phyloP scores from a whole-genome alignment of 768 basidiomycete genomes.

The Boletus eberwhitei region DNA sequence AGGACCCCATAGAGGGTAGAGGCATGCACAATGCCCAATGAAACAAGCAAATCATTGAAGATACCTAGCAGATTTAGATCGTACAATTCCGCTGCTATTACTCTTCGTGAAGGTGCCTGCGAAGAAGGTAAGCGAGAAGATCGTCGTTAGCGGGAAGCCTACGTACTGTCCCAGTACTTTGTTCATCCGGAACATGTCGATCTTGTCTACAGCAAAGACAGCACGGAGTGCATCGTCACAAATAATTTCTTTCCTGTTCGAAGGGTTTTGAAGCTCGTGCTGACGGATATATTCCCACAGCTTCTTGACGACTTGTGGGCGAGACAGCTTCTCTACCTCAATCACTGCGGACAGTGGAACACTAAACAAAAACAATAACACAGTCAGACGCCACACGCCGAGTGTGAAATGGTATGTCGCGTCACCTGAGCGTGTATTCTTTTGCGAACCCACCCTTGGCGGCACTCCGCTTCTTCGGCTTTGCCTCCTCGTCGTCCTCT shows the following conservation, averaged over 20 bases:
- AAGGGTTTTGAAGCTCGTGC: constrained; percentile 80
- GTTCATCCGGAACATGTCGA: constrained; percentile 97
- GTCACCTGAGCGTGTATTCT: constrained; percentile 69
- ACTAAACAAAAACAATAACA: constrained; percentile 36
- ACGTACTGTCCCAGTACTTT: constrained; percentile 77
- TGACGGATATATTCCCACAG: constrained; percentile 88
- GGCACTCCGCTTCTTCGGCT: constrained; percentile 48
- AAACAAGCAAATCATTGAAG: not conserved
- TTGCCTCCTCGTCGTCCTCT: constrained; percentile 42
- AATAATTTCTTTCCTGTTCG: constrained; percentile 78
- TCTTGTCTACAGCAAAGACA: constrained; percentile 76
- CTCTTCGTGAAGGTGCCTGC: constrained; percentile 33
- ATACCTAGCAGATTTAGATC: constrained; percentile 4
- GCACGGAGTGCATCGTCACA: constrained; percentile 72
- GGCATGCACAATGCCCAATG: not conserved
- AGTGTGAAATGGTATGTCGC: not conserved
- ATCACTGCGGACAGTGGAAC: constrained; percentile 70
- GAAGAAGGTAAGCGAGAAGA: not conserved
- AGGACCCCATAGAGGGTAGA: not conserved
- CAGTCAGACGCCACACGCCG: constrained; percentile 3
- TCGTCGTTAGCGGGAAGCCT: not conserved
- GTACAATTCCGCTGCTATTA: constrained; percentile 5
- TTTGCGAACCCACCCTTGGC: constrained; percentile 78
- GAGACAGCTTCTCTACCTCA: constrained; percentile 65
- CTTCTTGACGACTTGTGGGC: constrained; percentile 87